Percentiles rank a stretch among this genome's conserved stretches.
phyloP scores from a whole-genome alignment of 202 grass and related monocot species.

The Eragrostis tef region DNA sequence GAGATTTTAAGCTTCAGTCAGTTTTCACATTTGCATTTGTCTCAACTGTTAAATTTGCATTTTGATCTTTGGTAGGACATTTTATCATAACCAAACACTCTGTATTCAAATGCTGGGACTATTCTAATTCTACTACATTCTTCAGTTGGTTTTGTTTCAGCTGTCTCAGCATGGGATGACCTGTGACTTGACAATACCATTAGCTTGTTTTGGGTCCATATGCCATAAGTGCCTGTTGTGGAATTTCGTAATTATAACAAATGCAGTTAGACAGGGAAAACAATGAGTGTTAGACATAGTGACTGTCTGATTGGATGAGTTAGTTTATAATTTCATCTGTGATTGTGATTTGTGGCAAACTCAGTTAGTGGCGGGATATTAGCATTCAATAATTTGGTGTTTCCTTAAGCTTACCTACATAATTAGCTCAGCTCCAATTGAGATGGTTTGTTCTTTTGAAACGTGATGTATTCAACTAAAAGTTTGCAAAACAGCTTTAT shows the following conservation, averaged over 20 bases:
- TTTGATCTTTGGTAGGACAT: background rate
- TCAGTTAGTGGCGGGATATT: background rate
- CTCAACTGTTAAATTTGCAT: background rate
- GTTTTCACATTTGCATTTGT: background rate
- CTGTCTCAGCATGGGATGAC: background rate
- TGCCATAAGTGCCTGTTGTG: background rate
- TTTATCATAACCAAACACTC: background rate
- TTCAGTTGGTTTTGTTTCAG: background rate
- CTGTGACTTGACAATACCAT: background rate
- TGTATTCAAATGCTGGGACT: background rate
- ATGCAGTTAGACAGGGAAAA: background rate
- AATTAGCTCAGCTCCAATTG: constrained; percentile 8
- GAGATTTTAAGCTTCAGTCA: constrained; percentile 6
- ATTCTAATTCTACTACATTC: constrained; percentile 1
- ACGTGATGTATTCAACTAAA: background rate
- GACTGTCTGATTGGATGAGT: too few relatives aligned
- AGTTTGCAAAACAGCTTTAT: background rate
- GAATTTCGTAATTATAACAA: background rate
- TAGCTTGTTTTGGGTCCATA: background rate
- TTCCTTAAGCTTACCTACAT: constrained; percentile 10
- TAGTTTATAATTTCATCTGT: background rate
- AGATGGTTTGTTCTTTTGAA: background rate
- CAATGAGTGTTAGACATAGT: background rate
- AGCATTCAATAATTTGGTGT: background rate
- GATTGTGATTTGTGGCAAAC: background rate